Base-by-base conservation (phyloP, 768 basidiomycete species). In the Lactarius sanguifluus region DNA sequence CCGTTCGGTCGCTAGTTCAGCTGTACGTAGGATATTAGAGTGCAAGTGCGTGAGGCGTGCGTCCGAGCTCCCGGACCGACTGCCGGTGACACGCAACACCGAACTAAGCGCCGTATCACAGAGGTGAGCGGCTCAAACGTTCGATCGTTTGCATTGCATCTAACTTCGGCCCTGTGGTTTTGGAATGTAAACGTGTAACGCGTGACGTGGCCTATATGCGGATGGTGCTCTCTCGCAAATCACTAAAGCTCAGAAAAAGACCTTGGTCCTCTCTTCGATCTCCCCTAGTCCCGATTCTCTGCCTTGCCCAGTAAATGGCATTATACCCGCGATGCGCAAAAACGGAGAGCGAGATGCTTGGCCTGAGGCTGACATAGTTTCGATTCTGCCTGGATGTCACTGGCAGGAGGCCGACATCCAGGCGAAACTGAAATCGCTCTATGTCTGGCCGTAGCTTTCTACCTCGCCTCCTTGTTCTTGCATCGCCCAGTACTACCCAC, bases 81-180 rank as follows among this genome's bases (percentile, higher is more conserved):
- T 15, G 38, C 38, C 38, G 38, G 38, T 40, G 38, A 40, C 36
- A 38, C 36, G 36, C 3, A 36, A 5, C 6, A 30, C 30, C 8
- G 32, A 32, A 32, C 30, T 4, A 32, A 6, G 30, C 30, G 30
- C 30, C 30, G 30, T n/a, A n/a, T 30, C 28, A 30, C 2, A 91
- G 90, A 82, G 92, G 95, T 89, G 67, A 65, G 82, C 47, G 18
- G 34, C 23, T 30, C 34, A 32, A 25, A n/a, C 20, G 16, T 5
- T 28, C 32, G 20, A 38, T 7, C n/a, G 5, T 23, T 47, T 7
- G 40, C 20, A 25, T 47, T 8, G 40, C 20, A 25, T 47, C 23
- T 68, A 34, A 66, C 28, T 62, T 57, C 63, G 15, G 28, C 75
- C 92, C 40, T 87, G 88, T 40, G 34, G 36, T 3, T 12, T 12